A percentile compares a stretch with the other conserved stretches of the same genome.
phyloP scores from a whole-genome alignment of 352 stramenopile species.

The Elongisporangium anandrum region DNA sequence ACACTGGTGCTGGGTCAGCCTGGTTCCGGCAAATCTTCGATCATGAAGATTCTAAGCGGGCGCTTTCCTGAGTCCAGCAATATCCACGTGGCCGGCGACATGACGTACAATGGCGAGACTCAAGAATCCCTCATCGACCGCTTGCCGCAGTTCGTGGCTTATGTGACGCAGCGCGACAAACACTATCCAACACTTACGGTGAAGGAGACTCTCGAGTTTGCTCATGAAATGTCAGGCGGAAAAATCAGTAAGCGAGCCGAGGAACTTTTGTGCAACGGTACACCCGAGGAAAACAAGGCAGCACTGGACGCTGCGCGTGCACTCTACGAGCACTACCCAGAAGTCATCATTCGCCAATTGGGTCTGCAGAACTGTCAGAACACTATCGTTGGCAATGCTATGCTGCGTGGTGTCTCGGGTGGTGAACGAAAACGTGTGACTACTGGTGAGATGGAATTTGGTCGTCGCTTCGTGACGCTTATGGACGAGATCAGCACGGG shows the following conservation, averaged over 20 bases:
- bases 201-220: constrained; percentile 91
- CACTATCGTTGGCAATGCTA: constrained; percentile 50
- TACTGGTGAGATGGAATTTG: constrained; percentile 65
- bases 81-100: constrained; percentile 17
- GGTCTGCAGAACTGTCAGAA: constrained; percentile 21
- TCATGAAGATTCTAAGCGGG: constrained; percentile 41
- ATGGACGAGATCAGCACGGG: constrained; percentile 90
- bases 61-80: constrained; percentile 16
- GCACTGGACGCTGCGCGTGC: constrained; percentile 8
- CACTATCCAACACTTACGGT: constrained; percentile 88
- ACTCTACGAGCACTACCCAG: constrained; percentile 18
- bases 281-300: constrained; percentile 16
- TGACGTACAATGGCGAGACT: constrained; percentile 40
- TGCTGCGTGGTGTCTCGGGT: constrained; percentile 40
- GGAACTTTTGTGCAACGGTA: constrained; percentile 30
- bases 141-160: constrained; percentile 40
- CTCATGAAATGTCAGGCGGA: constrained; percentile 38
- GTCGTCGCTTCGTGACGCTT: constrained; percentile 41
- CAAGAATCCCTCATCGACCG: constrained; percentile 18
- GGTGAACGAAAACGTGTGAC: constrained; percentile 49
- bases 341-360: constrained; percentile 13
- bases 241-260: constrained; percentile 18
- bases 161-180: constrained; percentile 57
- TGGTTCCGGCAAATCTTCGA: constrained; percentile 39
- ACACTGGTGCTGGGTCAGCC: constrained; percentile 46